Conservation (phyloP, 805 yeast species). For the Candida berthetii region DNA sequence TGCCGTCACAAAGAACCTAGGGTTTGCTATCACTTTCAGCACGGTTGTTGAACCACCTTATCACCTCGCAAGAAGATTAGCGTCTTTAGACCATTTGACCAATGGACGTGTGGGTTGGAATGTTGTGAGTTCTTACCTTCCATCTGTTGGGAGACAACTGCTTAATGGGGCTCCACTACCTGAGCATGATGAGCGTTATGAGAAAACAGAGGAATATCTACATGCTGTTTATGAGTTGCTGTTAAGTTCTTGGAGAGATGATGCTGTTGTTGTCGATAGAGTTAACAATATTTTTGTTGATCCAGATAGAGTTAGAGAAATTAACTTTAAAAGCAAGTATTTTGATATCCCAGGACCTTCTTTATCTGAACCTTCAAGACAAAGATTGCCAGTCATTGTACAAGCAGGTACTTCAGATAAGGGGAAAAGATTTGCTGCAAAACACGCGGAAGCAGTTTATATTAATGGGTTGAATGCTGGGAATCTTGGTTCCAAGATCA, state of each 20-base stretch:
- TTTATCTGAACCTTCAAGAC: constrained; percentile 31
- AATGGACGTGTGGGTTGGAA: constrained; percentile 38
- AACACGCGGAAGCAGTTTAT: constrained; percentile 31
- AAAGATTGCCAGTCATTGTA: constrained; percentile 31
- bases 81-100: constrained; percentile 34
- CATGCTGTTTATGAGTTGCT: constrained; percentile 30
- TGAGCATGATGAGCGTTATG: constrained; percentile 33
- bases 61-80: constrained; percentile 31
- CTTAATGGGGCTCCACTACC: constrained; percentile 27
- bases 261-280: constrained; percentile 14
- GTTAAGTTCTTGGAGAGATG: constrained; percentile 32
- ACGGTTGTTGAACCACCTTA: constrained; percentile 35
- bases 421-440: constrained; percentile 32
- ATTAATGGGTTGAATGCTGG: constrained; percentile 25
- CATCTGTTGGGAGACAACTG: constrained; percentile 30
- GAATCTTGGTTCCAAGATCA: constrained; percentile 12
- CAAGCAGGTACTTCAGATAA: constrained; percentile 34
- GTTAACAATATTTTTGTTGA: constrained; percentile 23
- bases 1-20: constrained; percentile 27
- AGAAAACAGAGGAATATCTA: constrained; percentile 30
- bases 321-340: constrained; percentile 29
- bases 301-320: constrained; percentile 27
- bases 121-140: constrained; percentile 31
- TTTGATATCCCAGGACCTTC: constrained; percentile 32
- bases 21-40: constrained; percentile 32